These are phyloP conservation scores for Agarophyton chilense DNA, from an alignment of 23 red algal species.

Conservation along the genomic window DNA sequence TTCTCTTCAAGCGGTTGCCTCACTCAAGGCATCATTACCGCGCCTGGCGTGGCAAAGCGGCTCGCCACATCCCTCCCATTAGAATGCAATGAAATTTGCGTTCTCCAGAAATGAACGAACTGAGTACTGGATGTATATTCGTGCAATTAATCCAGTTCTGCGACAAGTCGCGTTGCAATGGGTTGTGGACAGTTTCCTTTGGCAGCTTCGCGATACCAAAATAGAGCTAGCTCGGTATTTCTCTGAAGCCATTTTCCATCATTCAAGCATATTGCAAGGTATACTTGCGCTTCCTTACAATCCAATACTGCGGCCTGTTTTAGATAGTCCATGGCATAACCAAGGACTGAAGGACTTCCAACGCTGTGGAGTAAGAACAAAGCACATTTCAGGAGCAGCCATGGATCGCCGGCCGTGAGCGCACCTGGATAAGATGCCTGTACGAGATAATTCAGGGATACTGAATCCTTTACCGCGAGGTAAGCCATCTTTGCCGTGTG, in stretches of 20 bases:
- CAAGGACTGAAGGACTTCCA: neutral
- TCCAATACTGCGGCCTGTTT: constrained; percentile 19
- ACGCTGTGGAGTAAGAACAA: constrained; percentile 26
- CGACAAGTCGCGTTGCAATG: neutral
- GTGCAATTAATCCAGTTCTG: neutral
- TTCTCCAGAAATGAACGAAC: neutral
- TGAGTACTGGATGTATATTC: too few relatives aligned
- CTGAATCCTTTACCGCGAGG: neutral
- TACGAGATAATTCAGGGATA: neutral
- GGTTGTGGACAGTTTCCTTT: constrained; percentile 14
- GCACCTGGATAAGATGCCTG: constrained; percentile 3
- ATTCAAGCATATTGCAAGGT: constrained; percentile 29
- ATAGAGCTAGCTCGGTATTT: neutral
- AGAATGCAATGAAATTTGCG: neutral
- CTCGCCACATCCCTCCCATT: neutral
- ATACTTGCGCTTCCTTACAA: constrained; percentile 23
- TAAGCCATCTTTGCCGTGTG: constrained; percentile 13
- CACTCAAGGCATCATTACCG: constrained; percentile 14
- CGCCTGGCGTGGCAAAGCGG: neutral
- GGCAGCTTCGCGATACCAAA: constrained; percentile 27
- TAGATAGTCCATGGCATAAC: constrained; percentile 29
- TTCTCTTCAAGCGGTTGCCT: constrained; percentile 5
- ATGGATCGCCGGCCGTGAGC: constrained; percentile 26
- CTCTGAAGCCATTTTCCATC: constrained; percentile 24
- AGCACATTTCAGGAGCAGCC: constrained; percentile 29